phyloP scores from a whole-genome alignment of 495 filamentous ascomycete species.

The Aspergillus wentii region DNA sequence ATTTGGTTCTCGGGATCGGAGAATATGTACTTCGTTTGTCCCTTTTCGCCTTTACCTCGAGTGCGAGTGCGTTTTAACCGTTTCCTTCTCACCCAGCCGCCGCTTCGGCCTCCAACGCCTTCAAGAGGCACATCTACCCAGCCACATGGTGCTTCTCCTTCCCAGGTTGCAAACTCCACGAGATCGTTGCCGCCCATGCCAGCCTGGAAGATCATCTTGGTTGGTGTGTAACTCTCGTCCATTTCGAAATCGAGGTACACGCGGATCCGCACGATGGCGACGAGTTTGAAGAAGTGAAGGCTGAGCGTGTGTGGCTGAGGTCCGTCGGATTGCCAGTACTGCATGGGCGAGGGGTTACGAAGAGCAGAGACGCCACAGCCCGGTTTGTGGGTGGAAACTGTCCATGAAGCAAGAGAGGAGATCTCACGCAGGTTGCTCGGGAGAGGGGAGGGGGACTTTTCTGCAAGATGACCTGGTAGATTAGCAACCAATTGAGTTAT shows the following conservation, averaged over 20 bases:
- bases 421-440: conserved; percentile 72
- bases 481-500: not conserved
- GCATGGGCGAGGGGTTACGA: conserved; percentile 66
- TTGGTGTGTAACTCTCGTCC: conserved; percentile 97
- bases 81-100: conserved; percentile 30
- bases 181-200: conserved; percentile 86
- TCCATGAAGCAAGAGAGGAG: conserved; percentile 90
- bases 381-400: conserved; percentile 85
- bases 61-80: conserved; percentile 4
- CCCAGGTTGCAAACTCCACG: conserved; percentile 73
- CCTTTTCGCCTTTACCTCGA: not conserved
- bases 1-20: conserved; percentile 24
- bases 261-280: conserved; percentile 75
- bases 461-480: conserved; percentile 7
- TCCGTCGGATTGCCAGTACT: conserved; percentile 97
- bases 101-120: conserved; percentile 52
- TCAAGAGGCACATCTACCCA: conserved; percentile 83
- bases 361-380: conserved; percentile 85
- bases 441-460: conserved; percentile 33
- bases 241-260: conserved; percentile 86
- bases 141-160: conserved; percentile 70
- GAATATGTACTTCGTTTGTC: not conserved
- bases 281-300: conserved; percentile 91
- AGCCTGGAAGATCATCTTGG: conserved; percentile 77
- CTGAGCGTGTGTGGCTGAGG: conserved; percentile 93